Base-by-base conservation (phyloP, 2,329 filamentous ascomycete species). In the Colletotrichum tofieldiae region DNA sequence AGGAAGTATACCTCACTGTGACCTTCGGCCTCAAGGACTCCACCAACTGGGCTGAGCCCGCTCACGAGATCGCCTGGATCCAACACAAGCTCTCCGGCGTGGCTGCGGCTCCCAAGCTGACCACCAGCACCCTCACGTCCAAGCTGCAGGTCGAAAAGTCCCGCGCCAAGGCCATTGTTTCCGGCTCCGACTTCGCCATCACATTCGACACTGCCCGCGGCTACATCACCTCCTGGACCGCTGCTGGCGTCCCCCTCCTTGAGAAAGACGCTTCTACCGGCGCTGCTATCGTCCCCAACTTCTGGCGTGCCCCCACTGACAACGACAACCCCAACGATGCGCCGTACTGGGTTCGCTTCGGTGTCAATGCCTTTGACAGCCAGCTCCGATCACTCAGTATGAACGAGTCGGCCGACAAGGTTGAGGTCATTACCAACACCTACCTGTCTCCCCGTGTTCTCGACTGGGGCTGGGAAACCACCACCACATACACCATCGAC, bases 221-320 rank as follows among this genome's bases (percentile, higher is more conserved):
- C 4, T 77, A 80, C 54, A 75, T 88, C 26, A 84, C 79, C 60
- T 77, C 73, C 32, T 87, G 87, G 88, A 76, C 77, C 2, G 77
- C 80, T 23, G 77, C 80, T 51, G 78, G 79, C 64, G 74, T 78
- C 43, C 60, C 79, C 0, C 72, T 88, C 0, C 77, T 87, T 14
- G 80, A 76, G 9, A 61, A 76, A 0, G 79, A 83, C 59, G 80
- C 84, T 0, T 77, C 73, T 45, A 81, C 80, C 3, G 75, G 79
- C 9, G 79, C 80, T 4, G 84, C 83, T 29, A 78, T 86, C 20
- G 76, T 79, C 11, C 84, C 88, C 1, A 82, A 84, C 7, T 89
- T 93, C 80, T 93, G 90, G 86, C 89, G 91, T 5, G 88, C 91
- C 0, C 86, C 87, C 18, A 93, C 91, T 0, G 89, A 93, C 79